phyloP scores from a whole-genome alignment of 1,284 basidiomycete genomes.

The Austroboletus novae-zelandiae region DNA sequence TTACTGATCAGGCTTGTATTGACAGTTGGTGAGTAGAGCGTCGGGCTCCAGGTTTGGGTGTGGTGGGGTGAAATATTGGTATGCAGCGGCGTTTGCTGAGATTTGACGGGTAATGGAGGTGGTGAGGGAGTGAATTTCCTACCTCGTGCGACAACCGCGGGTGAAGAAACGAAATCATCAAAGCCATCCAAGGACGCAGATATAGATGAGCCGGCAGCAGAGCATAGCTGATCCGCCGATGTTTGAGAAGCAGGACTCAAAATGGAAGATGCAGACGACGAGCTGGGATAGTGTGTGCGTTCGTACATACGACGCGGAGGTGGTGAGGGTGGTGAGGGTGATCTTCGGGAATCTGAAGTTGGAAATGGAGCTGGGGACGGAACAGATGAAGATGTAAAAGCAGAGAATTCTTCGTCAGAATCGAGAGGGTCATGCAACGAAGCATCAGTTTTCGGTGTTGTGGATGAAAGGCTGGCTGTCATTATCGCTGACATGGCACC shows the following conservation, averaged over 20 bases:
- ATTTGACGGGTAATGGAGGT: conserved; percentile 43
- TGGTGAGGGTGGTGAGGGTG: conserved; percentile 27
- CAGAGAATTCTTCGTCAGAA: conserved; percentile 32
- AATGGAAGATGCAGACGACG: conserved; percentile 29
- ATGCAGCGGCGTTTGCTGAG: conserved; percentile 5
- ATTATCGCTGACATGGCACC: neutral
- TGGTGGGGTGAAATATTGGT: conserved; percentile 17
- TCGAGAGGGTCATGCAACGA: conserved; percentile 11
- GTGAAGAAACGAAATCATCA: conserved; percentile 43
- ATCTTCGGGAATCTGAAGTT: conserved; percentile 3
- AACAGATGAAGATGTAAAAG: conserved; percentile 21
- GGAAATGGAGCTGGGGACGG: conserved; percentile 11
- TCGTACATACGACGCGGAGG: conserved; percentile 28
- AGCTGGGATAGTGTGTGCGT: conserved; percentile 25
- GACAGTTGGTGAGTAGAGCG: conserved; percentile 18
- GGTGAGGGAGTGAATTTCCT: conserved; percentile 38
- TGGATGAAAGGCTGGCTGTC: conserved; percentile 1
- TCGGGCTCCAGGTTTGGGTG: conserved; percentile 18
- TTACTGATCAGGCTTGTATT: conserved; percentile 19
- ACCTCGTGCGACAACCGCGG: conserved; percentile 6
- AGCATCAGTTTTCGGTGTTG: neutral
- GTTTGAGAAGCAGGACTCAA: conserved; percentile 27
- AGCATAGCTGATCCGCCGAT: conserved; percentile 24
- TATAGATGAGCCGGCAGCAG: conserved; percentile 10
- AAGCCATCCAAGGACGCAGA: conserved; percentile 43